Evolutionary conservation across 345 rosid species (phyloP).

Genomic region (Eucalyptus pauciflora): DNA sequence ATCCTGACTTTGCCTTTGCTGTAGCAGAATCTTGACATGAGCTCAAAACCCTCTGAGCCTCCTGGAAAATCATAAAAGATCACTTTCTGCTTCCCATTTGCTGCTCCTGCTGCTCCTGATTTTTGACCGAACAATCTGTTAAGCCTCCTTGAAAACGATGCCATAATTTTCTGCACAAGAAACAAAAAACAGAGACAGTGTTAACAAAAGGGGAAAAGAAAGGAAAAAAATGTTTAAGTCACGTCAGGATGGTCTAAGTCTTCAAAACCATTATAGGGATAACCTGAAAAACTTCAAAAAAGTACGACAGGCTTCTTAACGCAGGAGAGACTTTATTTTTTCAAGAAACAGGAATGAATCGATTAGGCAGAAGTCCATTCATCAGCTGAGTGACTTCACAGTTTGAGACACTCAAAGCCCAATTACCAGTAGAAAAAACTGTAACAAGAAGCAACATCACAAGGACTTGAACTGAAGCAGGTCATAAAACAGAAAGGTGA

Average conservation of each 20-base stretch:
- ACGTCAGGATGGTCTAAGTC: background rate
- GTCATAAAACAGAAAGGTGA: background rate
- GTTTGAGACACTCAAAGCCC: background rate
- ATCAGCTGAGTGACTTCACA: background rate
- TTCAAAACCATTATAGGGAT: background rate
- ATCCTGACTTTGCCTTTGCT: slow-evolving; percentile 18
- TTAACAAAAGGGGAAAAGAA: background rate
- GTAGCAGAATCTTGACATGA: slow-evolving; percentile 36
- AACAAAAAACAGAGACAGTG: background rate
- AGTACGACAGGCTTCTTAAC: background rate
- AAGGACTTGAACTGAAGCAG: background rate
- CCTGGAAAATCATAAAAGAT: slow-evolving; percentile 42
- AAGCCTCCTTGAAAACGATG: slow-evolving; percentile 25
- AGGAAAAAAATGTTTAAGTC: background rate
- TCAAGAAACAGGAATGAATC: background rate
- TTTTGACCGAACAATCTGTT: slow-evolving; percentile 8
- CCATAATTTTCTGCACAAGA: slow-evolving; percentile 17
- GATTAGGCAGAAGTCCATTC: background rate
- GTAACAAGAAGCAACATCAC: background rate
- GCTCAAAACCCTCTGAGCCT: slow-evolving; percentile 47
- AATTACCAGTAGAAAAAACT: background rate
- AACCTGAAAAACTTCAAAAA: background rate
- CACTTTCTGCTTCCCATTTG: slow-evolving; percentile 14
- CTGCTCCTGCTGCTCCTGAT: background rate
- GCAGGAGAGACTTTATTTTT: background rate